Evolutionary conservation across 306 rosid species (phyloP).

Genomic region (Vigna angularis): DNA sequence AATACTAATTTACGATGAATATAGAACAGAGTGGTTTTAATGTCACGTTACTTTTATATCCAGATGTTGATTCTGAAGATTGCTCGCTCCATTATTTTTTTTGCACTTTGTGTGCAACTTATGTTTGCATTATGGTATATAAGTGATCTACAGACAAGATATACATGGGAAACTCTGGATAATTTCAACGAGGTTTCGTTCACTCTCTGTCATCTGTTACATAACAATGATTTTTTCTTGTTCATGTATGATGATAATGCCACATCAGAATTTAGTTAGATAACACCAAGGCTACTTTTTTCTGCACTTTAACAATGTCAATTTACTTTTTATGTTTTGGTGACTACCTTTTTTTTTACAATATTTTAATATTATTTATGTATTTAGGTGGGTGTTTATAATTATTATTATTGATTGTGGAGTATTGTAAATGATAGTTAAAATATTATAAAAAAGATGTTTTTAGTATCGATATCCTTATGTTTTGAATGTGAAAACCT

Average conservation of each 20-base stretch:
- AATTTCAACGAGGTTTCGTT: slow-evolving; percentile 5
- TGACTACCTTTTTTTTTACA: too few relatives aligned
- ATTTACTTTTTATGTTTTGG: too few relatives aligned
- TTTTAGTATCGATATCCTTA: too few relatives aligned
- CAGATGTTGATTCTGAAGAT: slow-evolving; percentile 53
- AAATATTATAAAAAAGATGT: too few relatives aligned
- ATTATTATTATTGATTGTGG: too few relatives aligned
- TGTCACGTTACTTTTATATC: slow-evolving; percentile 38
- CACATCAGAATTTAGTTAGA: background rate
- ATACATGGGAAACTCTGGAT: slow-evolving; percentile 41
- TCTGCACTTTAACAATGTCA: too few relatives aligned
- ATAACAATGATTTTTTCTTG: background rate
- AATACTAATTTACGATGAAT: slow-evolving; percentile 25
- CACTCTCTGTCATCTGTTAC: background rate
- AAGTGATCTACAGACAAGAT: slow-evolving; percentile 46
- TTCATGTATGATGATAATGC: slow-evolving; percentile 14
- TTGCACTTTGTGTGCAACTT: slow-evolving; percentile 42
- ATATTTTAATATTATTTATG: too few relatives aligned
- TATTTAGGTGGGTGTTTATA: too few relatives aligned
- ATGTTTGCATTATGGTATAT: slow-evolving; percentile 46
- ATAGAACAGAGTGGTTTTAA: slow-evolving; percentile 36
- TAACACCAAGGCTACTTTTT: too few relatives aligned
- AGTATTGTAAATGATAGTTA: too few relatives aligned
- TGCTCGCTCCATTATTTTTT: slow-evolving; percentile 42
- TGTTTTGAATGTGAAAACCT: too few relatives aligned